phyloP scores from a whole-genome alignment of 2,329 filamentous ascomycete species.

The Harringtonia aguacate region DNA sequence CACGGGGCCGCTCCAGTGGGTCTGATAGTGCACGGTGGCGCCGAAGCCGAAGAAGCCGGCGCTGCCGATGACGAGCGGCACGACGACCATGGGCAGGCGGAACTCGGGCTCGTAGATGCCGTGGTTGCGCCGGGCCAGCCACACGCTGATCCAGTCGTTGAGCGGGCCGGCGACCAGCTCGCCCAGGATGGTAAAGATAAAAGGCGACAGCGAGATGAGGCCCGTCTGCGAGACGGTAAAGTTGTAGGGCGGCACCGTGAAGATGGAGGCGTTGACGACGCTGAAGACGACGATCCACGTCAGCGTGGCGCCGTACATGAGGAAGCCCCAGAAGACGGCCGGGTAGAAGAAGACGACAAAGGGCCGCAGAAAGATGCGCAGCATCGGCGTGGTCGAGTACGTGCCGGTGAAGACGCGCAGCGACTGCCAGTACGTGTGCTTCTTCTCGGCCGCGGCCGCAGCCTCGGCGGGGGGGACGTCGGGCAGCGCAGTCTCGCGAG shows the following conservation, averaged over 20 bases:
- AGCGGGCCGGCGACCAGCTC: conserved; percentile 32
- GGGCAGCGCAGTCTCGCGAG: not conserved
- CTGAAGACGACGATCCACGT: conserved; percentile 29
- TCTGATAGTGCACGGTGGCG: conserved; percentile 30
- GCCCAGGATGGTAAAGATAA: conserved; percentile 34
- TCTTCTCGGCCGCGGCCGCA: conserved; percentile 14
- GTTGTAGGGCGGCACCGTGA: conserved; percentile 37
- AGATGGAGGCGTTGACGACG: conserved; percentile 38
- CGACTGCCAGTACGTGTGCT: conserved; percentile 21
- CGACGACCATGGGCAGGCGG: conserved; percentile 29
- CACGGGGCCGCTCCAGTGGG: conserved; percentile 36
- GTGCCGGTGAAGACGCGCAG: conserved; percentile 24
- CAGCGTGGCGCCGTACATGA: conserved; percentile 30
- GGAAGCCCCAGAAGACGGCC: conserved; percentile 37
- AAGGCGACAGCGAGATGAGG: conserved; percentile 38
- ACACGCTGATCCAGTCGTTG: conserved; percentile 32
- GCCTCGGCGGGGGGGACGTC: not conserved
- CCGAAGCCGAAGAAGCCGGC: conserved; percentile 38
- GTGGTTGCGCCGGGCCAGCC: conserved; percentile 34
- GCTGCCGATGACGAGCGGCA: conserved; percentile 27
- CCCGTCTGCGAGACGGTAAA: conserved; percentile 37
- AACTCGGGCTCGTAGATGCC: conserved; percentile 46
- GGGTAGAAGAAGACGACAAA: conserved; percentile 39
- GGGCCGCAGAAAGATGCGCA: conserved; percentile 30
- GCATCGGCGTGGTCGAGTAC: conserved; percentile 25